Evolutionary conservation across 768 basidiomycete genomes (phyloP), one percentile per base, ranked within the genome.

Genomic region (Lyophyllum semitale): DNA sequence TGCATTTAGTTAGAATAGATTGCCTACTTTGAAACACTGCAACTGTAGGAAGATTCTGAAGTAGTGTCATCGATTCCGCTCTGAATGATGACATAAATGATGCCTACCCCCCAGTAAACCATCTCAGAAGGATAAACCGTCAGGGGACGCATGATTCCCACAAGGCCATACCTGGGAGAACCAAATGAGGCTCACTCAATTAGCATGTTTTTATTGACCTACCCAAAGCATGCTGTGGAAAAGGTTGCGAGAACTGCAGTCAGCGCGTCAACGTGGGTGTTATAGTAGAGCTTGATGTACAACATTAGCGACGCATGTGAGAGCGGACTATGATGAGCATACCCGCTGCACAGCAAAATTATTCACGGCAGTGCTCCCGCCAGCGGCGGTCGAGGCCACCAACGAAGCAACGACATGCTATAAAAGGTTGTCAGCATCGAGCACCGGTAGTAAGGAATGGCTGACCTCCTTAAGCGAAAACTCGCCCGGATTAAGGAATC

Each of bases 221-320:
- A 84, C 78, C 83, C 84, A 66, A 87, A 85, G 63, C 82, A 83
- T 4, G 81, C 82, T 0, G 84, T 84, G 2, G 84, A 85, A 67
- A 85, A 85, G 0, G 83, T 85, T 0, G 83, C 81, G 8, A 88
- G 76, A 27, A 85, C 70, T 7, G 84, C 84, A 2, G 83, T 84
- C 0, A 78, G 73, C 0, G 82, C 79, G 42, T 74, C 71, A 2
- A 85, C 80, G 30, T 83, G 69, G 3, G 81, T 82, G 55, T 82
- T 71, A 62, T 86, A 88, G 63, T 81, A 87, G 1, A 87, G 75
- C 83, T 84, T 20, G 5, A 17, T 25, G 12, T 25, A 49, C 1
- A n/a, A 57, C n/a, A 26, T 20, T 15, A 40, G 43, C 1, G 32
- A 26, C 8, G 18, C 9, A 0, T 13, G 48, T n/a, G n/a, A 9